These are phyloP conservation scores for Candida khao-thaluensis DNA, from an alignment of 805 yeast genomes.

Conservation along the genomic window DNA sequence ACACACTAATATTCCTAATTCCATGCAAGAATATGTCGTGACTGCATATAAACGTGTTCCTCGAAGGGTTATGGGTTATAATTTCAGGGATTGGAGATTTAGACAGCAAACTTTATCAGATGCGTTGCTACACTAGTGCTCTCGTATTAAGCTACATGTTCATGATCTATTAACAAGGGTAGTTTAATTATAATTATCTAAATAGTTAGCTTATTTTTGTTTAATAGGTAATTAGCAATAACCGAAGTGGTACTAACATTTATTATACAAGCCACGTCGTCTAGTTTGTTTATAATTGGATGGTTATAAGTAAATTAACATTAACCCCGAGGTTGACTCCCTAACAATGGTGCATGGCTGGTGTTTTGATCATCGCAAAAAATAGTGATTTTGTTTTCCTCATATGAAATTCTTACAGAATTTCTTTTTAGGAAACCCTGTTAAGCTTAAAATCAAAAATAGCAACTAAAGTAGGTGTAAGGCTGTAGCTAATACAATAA, in stretches of 20 bases:
- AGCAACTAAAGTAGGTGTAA: slow-evolving; percentile 4
- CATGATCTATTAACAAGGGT: too few relatives aligned
- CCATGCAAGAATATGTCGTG: slow-evolving; percentile 1
- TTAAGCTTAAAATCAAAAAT: slow-evolving; percentile 1
- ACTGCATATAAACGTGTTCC: slow-evolving; percentile 2
- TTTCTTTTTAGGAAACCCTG: slow-evolving; percentile 6
- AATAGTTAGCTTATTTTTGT: too few relatives aligned
- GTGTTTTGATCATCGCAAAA: slow-evolving; percentile 7
- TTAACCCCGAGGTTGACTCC: too few relatives aligned
- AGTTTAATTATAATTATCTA: too few relatives aligned
- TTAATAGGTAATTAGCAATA: too few relatives aligned
- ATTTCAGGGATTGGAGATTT: not conserved
- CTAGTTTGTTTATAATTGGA: too few relatives aligned
- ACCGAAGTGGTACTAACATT: too few relatives aligned
- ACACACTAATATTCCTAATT: not conserved
- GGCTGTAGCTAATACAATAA: slow-evolving; percentile 4
- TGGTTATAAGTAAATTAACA: too few relatives aligned
- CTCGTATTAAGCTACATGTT: too few relatives aligned
- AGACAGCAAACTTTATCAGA: not conserved
- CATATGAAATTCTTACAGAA: slow-evolving; percentile 4
- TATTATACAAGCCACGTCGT: too few relatives aligned
- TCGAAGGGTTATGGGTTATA: not conserved
- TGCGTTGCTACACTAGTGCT: slow-evolving; percentile 1
- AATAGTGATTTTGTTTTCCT: not conserved
- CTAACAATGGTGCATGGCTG: too few relatives aligned